phyloP scores from a whole-genome alignment of 352 stramenopile genomes.

The Phytophthora boehmeriae region DNA sequence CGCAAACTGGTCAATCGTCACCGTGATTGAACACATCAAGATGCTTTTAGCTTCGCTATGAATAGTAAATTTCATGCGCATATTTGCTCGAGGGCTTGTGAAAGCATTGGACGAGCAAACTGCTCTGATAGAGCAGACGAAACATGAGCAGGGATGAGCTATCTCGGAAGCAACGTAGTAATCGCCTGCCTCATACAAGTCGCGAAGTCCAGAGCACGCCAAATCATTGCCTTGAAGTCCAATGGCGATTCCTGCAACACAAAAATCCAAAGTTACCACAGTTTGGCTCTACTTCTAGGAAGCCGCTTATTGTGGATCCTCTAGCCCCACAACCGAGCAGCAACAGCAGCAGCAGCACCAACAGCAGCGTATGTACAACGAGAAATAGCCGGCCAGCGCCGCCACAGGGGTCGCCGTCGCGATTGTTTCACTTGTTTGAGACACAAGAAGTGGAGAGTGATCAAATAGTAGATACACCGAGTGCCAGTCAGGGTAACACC shows the following conservation, averaged over 20 bases:
- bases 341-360: not conserved
- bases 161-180: conserved; percentile 24
- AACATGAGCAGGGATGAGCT: conserved; percentile 20
- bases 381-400: conserved; percentile 1
- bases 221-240: conserved; percentile 47
- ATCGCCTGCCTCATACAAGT: conserved; percentile 35
- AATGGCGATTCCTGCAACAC: conserved; percentile 62
- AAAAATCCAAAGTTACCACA: conserved; percentile 36
- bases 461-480: not conserved
- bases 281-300: conserved; percentile 15
- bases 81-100: not conserved
- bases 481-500: not conserved
- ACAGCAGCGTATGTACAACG: not conserved
- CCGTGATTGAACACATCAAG: not conserved
- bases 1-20: not conserved
- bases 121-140: not conserved
- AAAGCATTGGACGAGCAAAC: not conserved
- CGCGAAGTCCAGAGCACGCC: conserved; percentile 29
- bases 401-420: conserved; percentile 17
- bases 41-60: conserved; percentile 5
- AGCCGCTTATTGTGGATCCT: conserved; percentile 8
- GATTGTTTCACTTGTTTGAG: conserved; percentile 32
- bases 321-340: conserved; percentile 1
- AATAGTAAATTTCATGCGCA: not conserved
- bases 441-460: conserved; percentile 16